Evolutionary conservation across 148 eudicot species (phyloP), one percentile per base, ranked within the genome.

Genomic region (Cornus florida): DNA sequence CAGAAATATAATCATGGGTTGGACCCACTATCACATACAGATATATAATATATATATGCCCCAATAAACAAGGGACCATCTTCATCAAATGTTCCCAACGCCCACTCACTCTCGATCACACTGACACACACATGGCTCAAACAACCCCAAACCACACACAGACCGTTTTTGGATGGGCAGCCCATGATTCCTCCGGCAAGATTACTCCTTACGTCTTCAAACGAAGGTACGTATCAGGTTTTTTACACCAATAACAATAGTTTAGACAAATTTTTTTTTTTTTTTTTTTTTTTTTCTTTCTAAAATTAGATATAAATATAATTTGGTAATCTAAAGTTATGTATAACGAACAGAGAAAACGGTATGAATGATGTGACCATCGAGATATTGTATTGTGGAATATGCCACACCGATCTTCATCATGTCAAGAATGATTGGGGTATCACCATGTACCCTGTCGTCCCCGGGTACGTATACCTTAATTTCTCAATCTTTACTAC

Each of bases 131-230:
- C 3, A 92, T 93, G 99, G 89, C 99, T 74, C 92, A 91, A 79
- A 87, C 93, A 59, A 92, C 99, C 76, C 89, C 97, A 7, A 90
- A 92, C 76, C 99, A 95, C 85, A 92, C 93, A 22, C 97, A 92
- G 82, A 84, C 80, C 0, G 97, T 93, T 17, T 85, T 82, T 0
- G 99, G 99, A 59, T 95, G 97, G 97, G 99, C 99, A n/a, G 99
- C 99, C 72, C 97, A 93, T 83, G 94, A 93, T 77, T 20, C 83
- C 23, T 86, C 93, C 0, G 97, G 92, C 82, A 85, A 88, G 9
- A 79, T 95, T 59, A 87, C 92, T n/a, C 99, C 99, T 11, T 90
- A 84, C 78, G 73, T 81, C 77, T 95, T 95, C 89, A 92, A 93
- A 79, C 80, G 99, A 80, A 90, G 98, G 98, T 95, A 83, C 1